Conservation (phyloP, 2,329 filamentous ascomycete genomes). For the Periconia sp. region DNA sequence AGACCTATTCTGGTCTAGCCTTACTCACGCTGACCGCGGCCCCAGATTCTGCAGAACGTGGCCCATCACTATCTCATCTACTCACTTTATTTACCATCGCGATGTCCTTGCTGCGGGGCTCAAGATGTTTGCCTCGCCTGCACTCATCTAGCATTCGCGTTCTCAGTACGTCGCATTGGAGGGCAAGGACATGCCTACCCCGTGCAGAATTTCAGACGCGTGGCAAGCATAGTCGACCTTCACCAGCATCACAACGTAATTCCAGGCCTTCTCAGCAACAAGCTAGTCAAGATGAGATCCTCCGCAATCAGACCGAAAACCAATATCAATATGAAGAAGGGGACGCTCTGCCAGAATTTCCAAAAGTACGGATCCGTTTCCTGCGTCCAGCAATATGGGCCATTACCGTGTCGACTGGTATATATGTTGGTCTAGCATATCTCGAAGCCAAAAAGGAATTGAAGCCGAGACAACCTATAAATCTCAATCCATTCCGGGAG, state of each 20-base stretch:
- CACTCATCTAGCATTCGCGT: neutral
- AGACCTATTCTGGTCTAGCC: no score
- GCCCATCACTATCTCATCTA: no score
- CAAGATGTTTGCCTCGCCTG: neutral
- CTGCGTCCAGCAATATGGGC: slow-evolving; percentile 38
- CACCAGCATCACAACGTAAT: neutral
- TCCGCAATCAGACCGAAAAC: neutral
- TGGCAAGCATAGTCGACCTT: neutral
- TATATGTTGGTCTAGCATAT: slow-evolving; percentile 36
- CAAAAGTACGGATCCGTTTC: slow-evolving; percentile 27
- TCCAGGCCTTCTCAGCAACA: neutral
- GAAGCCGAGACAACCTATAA: slow-evolving; percentile 7
- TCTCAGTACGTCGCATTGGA: neutral
- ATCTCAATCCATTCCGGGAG: slow-evolving; percentile 23
- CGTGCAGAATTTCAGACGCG: slow-evolving; percentile 1
- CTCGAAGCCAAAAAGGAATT: slow-evolving; percentile 34
- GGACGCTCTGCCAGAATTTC: slow-evolving; percentile 11
- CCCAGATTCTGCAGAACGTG: no score
- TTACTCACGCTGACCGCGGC: no score
- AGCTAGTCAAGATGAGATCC: neutral
- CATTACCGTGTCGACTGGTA: slow-evolving; percentile 30
- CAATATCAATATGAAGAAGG: neutral
- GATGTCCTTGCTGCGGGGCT: slow-evolving; percentile 2
- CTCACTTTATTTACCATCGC: no score
- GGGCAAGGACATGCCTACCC: neutral